phyloP scores from a whole-genome alignment of 768 basidiomycete species.

The Pholiota conissans region DNA sequence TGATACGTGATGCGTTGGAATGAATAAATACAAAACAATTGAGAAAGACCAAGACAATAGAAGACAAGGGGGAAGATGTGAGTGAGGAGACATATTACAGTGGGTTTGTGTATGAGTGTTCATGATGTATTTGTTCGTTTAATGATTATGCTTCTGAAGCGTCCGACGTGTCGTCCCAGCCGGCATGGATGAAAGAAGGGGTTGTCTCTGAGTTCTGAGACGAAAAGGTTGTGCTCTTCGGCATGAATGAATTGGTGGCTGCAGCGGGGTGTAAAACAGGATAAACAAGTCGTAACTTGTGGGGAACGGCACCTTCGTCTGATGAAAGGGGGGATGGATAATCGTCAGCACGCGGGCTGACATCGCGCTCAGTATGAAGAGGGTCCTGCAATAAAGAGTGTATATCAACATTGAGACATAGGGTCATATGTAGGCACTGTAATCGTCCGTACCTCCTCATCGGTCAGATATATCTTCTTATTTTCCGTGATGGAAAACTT shows the following conservation, averaged over 20 bases:
- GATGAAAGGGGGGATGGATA: constrained; percentile 20
- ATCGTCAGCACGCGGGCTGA: constrained; percentile 19
- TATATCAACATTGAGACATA: neutral
- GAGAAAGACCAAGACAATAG: constrained; percentile 5
- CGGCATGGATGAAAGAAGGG: constrained; percentile 53
- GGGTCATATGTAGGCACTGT: neutral
- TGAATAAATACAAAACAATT: constrained; percentile 2
- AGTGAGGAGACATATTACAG: neutral
- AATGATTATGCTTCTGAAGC: constrained; percentile 25
- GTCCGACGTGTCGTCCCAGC: constrained; percentile 58
- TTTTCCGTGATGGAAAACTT: neutral
- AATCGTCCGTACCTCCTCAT: constrained; percentile 23
- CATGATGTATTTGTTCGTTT: neutral
- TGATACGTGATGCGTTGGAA: constrained; percentile 7
- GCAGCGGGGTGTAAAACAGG: constrained; percentile 22
- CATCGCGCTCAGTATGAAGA: constrained; percentile 7
- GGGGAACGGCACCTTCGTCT: constrained; percentile 19
- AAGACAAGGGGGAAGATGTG: neutral
- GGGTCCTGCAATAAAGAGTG: constrained; percentile 2
- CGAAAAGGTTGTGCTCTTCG: constrained; percentile 26
- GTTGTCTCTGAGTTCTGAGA: constrained; percentile 41
- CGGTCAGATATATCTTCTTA: constrained; percentile 4
- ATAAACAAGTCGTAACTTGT: constrained; percentile 27
- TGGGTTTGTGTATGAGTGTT: constrained; percentile 2
- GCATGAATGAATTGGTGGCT: constrained; percentile 20